These are phyloP conservation scores for Poteriospumella lacustris DNA, from an alignment of 108 stramenopile species.

Conservation along the genomic window DNA sequence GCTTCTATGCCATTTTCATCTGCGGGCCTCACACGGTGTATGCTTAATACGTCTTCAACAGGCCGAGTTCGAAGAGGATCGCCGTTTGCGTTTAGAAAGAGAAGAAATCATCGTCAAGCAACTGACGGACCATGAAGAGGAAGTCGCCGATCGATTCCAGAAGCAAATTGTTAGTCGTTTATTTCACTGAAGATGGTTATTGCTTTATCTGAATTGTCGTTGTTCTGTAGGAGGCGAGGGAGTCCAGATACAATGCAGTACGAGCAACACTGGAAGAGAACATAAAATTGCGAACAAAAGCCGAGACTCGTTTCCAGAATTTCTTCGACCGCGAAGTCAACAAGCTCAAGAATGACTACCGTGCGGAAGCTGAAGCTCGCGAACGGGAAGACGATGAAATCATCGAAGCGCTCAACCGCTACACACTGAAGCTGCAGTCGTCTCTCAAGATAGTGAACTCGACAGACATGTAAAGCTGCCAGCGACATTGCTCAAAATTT, in stretches of 20 bases:
- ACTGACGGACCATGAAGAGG: conserved; percentile 71
- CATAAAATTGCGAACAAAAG: conserved; percentile 38
- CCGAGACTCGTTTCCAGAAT: conserved; percentile 56
- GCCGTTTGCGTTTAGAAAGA: conserved; percentile 64
- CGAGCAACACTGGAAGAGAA: conserved; percentile 44
- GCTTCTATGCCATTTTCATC: too few species aligned
- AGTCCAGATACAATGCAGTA: conserved; percentile 30
- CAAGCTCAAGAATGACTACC: conserved; percentile 60
- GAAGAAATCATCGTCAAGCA: conserved; percentile 80
- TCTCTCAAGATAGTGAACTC: conserved; percentile 66
- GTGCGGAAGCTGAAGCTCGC: conserved; percentile 66
- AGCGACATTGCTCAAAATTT: too few species aligned
- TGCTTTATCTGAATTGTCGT: not conserved
- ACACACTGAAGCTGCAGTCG: conserved; percentile 76
- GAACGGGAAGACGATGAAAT: conserved; percentile 76
- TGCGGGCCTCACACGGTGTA: not conserved
- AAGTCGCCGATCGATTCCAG: conserved; percentile 59
- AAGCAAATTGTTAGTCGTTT: conserved; percentile 23
- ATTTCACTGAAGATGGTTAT: not conserved
- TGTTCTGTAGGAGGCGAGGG: conserved; percentile 26
- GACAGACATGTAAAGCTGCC: conserved; percentile 42
- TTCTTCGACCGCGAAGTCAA: conserved; percentile 66
- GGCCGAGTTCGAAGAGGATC: conserved; percentile 69
- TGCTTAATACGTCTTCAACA: not conserved
- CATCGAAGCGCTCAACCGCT: conserved; percentile 75